Base-by-base conservation (phyloP, 495 filamentous ascomycete species). In the Penicillium steckii region DNA sequence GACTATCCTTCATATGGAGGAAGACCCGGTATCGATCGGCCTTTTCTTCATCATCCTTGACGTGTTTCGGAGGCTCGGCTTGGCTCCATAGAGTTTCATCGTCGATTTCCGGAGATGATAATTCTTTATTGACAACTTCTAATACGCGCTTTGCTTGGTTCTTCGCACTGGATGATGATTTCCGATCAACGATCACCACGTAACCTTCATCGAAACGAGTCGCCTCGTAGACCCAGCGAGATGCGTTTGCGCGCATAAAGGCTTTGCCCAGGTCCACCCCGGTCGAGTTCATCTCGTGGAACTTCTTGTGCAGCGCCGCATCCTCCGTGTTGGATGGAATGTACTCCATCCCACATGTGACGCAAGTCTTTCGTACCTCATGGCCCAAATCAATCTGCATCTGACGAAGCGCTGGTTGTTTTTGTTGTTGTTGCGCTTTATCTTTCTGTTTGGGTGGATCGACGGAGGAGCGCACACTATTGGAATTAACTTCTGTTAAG, bases 291-390 rank as follows among this genome's bases (percentile, higher is more conserved):
- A 83, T 81, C 32, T 78, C 80, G 65, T 89, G 87, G 56, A 83
- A 88, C 47, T 83, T 85, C 58, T 79, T 82, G 59, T 90, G 86
- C 29, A 88, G 59, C 2, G 75, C 76, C 27, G 76, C 72, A 54
- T 90, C 86, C 56, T 87, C 85, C 33, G 72, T 69, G 19, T 83
- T 81, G 0, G 84, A 87, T 10, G 85, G 80, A 32, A 86, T 75
- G 62, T 89, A 90, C 50, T 85, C 83, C 86, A 90, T 90, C 1
- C 79, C 82, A 62, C 86, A 90, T 2, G 69, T 72, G 29, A 70
- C 72, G 65, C 86, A 90, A n/a, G 77, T 81, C 52, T 79, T 81
- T 43, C 80, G 74, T 30, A 80, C 65, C 38, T 81, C 72, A 52
- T 73, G 74, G 13, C 85, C 86, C 24, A 88, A 70, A 55, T 87